These are phyloP conservation scores for Allium sativum DNA, from an alignment of 106 monocot genomes.

Conservation along the genomic window DNA sequence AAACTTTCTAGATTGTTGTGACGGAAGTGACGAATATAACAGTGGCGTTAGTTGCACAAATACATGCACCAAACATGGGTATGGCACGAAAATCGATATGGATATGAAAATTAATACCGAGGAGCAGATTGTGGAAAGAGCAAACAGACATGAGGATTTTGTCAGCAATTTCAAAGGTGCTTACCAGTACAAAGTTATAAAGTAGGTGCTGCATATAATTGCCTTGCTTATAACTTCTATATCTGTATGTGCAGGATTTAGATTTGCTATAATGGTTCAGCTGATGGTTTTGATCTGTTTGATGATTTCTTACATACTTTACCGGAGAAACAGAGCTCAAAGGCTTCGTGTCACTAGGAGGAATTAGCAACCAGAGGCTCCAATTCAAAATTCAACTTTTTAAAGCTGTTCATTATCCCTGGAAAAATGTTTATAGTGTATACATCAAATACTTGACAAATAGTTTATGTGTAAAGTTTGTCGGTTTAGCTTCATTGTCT, in stretches of 20 bases:
- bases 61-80: slow-evolving; percentile 37
- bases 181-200: not conserved
- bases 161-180: slow-evolving; percentile 47
- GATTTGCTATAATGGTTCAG: slow-evolving; percentile 21
- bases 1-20: slow-evolving; percentile 67
- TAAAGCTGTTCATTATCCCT: too few relatives aligned
- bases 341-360: slow-evolving; percentile 25
- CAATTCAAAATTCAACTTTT: too few relatives aligned
- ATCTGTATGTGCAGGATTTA: slow-evolving; percentile 34
- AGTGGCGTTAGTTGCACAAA: slow-evolving; percentile 44
- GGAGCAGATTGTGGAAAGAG: slow-evolving; percentile 6
- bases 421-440: too few relatives aligned
- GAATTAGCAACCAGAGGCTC: slow-evolving; percentile 9
- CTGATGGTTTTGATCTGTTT: slow-evolving; percentile 14
- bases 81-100: not conserved
- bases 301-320: slow-evolving; percentile 16
- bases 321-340: slow-evolving; percentile 23
- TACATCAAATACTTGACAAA: too few relatives aligned
- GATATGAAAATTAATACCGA: not conserved
- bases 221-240: not conserved
- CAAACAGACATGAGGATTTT: slow-evolving; percentile 33
- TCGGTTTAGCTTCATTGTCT: too few relatives aligned
- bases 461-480: too few relatives aligned
- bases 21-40: slow-evolving; percentile 92
- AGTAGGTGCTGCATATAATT: not conserved